Conservation (phyloP, 2,329 filamentous ascomycete species). For the Botrytis paeoniae region DNA sequence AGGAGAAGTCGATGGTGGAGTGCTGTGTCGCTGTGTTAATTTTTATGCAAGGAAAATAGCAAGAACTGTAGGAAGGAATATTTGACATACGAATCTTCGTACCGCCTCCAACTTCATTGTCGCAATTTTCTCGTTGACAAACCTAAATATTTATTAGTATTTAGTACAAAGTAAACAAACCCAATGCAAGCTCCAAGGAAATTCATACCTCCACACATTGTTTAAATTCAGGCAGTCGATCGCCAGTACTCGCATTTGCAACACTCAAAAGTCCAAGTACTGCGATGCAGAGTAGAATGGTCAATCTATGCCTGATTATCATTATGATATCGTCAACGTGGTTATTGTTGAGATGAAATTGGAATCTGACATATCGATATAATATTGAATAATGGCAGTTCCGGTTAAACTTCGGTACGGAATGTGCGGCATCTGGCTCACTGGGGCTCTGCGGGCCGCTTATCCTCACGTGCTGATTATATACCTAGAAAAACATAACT, state of each 20-base stretch:
- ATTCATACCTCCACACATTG: conserved; percentile 72
- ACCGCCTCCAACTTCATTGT: conserved; percentile 53
- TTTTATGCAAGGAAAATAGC: conserved; percentile 4
- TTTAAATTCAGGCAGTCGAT: conserved; percentile 81
- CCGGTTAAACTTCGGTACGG: neutral
- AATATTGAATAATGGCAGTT: neutral
- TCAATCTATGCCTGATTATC: conserved; percentile 28
- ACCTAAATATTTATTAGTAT: conserved; percentile 50
- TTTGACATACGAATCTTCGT: conserved; percentile 33
- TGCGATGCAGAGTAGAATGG: conserved; percentile 24
- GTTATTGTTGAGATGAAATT: neutral
- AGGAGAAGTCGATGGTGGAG: conserved; percentile 80
- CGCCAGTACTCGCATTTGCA: conserved; percentile 73
- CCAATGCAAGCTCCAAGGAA: neutral
- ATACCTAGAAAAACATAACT: rapidly evolving
- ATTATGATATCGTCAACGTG: conserved; percentile 23
- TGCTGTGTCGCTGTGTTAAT: conserved; percentile 50
- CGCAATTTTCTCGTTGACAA: conserved; percentile 79
- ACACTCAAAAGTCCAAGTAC: conserved; percentile 39
- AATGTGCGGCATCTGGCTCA: neutral
- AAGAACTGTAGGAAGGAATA: neutral
- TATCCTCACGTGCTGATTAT: neutral
- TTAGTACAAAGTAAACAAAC: conserved; percentile 17
- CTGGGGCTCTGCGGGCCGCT: neutral
- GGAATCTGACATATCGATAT: neutral